Evolutionary conservation across 495 filamentous ascomycete species (phyloP), one percentile per base, ranked within the genome.

Genomic region (Penicillium coffeae): DNA sequence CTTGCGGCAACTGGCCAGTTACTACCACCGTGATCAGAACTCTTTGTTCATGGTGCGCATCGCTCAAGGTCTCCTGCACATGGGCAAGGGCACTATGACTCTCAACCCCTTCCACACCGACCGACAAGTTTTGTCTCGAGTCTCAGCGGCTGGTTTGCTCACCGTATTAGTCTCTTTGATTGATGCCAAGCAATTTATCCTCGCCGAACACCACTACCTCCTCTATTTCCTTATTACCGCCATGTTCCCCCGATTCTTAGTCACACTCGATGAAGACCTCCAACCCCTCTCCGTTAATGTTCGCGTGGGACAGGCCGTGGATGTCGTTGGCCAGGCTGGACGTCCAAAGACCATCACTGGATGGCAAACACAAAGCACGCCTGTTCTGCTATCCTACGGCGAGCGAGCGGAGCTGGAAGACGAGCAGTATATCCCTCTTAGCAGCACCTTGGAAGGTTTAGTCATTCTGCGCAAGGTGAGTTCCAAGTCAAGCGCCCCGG

Each of bases 301-400:
- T 12, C 85, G 93, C 18, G 91, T 99, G 21, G 93, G 93, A 62
- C 93, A 99, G 69, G 93, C 93, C 38, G 93, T 99, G 25, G 93
- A 99, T 69, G 90, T 97, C 41, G 93, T 99, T 33, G 93, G 93
- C 38, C 93, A 97, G 69, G 93, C 94, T 1, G 93, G 93, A 49
- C 78, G 91, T 53, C 93, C 93, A 40, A 99, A 96, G 84, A 96
- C 94, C 3, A 99, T 99, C 55, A 99, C 93, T 13, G 93, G 93
- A 33, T 99, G 93, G 93, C 93, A 99, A 73, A 99, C 93, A 50
- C 93, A 99, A 72, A 96, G 88, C 72, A 97, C 93, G 15, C 93
- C 93, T 3, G 93, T 99, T 42, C 74, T 99, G 46, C 73, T 99
- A 61, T 83, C 89, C 8, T 83, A 96, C 66, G 94, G 93, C 12